These are phyloP conservation scores for Primulina tabacum DNA, from an alignment of 257 asterid genomes.

Conservation along the genomic window DNA sequence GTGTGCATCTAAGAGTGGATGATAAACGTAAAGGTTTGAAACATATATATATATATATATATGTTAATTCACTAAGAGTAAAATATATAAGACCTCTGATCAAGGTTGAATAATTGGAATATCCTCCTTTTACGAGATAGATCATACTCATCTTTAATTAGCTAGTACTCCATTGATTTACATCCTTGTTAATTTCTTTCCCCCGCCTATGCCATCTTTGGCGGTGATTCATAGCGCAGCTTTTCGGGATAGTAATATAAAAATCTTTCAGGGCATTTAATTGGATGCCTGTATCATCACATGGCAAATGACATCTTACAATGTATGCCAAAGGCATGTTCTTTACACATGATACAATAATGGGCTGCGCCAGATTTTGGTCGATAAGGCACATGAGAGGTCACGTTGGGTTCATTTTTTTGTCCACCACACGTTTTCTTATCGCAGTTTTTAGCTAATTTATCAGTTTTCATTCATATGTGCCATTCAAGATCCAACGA, in stretches of 20 bases:
- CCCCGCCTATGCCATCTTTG: neutral
- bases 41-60: too few species aligned
- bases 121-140: too few species aligned
- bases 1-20: too few species aligned
- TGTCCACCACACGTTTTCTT: neutral
- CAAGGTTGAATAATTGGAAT: too few species aligned
- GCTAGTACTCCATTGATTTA: conserved; percentile 24
- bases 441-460: conserved; percentile 20
- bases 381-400: conserved; percentile 37
- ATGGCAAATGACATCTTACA: conserved; percentile 27
- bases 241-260: neutral
- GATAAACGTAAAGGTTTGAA: too few species aligned
- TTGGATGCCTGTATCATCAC: conserved; percentile 31
- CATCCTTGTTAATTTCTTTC: neutral
- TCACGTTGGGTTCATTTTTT: conserved; percentile 9
- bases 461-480: conserved; percentile 7
- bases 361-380: conserved; percentile 15
- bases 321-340: conserved; percentile 39
- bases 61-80: too few species aligned
- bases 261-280: conserved; percentile 27
- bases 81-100: too few species aligned
- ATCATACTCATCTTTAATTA: too few species aligned
- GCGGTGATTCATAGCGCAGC: conserved; percentile 14
- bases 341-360: conserved; percentile 33
- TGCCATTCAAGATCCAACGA: too few species aligned